Evolutionary conservation across 768 basidiomycete genomes (phyloP).

Genomic region (Fomitopsis pulvina): DNA sequence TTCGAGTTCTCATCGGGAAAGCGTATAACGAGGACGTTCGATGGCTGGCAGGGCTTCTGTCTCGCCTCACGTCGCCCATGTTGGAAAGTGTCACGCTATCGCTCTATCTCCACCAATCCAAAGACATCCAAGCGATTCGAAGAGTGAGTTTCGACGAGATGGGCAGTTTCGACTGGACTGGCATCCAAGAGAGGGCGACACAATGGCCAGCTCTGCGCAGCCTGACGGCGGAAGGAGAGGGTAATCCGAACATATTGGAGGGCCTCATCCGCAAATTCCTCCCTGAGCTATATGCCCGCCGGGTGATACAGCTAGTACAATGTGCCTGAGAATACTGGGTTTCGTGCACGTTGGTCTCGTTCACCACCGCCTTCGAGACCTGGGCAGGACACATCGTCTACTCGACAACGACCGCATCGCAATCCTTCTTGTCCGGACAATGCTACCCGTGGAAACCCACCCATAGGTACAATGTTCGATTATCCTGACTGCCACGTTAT

Average conservation of each 20-base stretch:
- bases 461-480: too few relatives aligned
- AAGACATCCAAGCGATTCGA: conserved; percentile 15
- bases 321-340: too few relatives aligned
- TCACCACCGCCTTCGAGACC: too few relatives aligned
- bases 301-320: background rate
- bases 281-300: conserved; percentile 7
- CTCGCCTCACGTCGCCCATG: conserved; percentile 10
- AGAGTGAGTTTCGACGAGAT: conserved; percentile 21
- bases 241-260: conserved; percentile 3
- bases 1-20: conserved; percentile 16
- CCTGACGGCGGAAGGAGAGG: conserved; percentile 14
- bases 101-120: conserved; percentile 15
- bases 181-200: conserved; percentile 2
- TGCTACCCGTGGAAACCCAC: too few relatives aligned
- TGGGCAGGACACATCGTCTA: too few relatives aligned
- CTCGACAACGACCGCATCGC: too few relatives aligned
- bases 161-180: conserved; percentile 15
- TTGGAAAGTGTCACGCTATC: conserved; percentile 14
- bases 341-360: too few relatives aligned
- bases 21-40: conserved; percentile 15
- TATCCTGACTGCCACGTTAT: too few relatives aligned
- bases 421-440: too few relatives aligned
- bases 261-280: background rate
- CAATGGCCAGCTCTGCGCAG: background rate
- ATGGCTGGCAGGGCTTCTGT: conserved; percentile 13